A percentile compares a stretch with the other conserved stretches of the same genome.
Evolutionary conservation across 306 rosid species (phyloP).

Genomic region (Castanopsis chinensis): DNA sequence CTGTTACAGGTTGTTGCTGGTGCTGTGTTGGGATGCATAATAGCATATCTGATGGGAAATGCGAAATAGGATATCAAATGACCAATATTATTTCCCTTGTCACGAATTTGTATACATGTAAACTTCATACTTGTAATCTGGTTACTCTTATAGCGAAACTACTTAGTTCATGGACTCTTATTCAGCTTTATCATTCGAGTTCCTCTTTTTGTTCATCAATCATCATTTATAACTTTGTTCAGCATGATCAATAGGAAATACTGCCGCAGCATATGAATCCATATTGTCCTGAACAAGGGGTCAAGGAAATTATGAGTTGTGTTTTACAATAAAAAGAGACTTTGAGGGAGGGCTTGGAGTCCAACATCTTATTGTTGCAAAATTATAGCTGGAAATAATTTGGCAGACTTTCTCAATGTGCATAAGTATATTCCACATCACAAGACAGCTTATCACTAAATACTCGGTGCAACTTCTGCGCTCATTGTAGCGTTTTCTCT

Average conservation of each 20-base stretch:
- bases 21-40: slow-evolving; percentile 68
- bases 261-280: background rate
- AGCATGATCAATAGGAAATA: background rate
- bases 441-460: too few relatives aligned
- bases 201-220: background rate
- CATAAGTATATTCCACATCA: too few relatives aligned
- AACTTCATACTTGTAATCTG: slow-evolving; percentile 1
- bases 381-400: too few relatives aligned
- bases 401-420: too few relatives aligned
- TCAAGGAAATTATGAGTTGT: background rate
- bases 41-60: slow-evolving; percentile 54
- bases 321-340: background rate
- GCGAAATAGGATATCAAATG: slow-evolving; percentile 23
- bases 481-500: too few relatives aligned
- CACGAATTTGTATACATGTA: slow-evolving; percentile 8
- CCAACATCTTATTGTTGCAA: too few relatives aligned
- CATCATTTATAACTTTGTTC: background rate
- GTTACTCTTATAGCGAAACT: background rate
- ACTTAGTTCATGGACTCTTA: background rate
- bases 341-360: background rate
- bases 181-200: background rate
- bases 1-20: slow-evolving; percentile 74
- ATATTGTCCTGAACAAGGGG: background rate
- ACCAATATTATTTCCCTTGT: slow-evolving; percentile 18
- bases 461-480: too few relatives aligned